Evolutionary conservation across 805 yeast genomes (phyloP).

Genomic region (Naumovozyma baii): DNA sequence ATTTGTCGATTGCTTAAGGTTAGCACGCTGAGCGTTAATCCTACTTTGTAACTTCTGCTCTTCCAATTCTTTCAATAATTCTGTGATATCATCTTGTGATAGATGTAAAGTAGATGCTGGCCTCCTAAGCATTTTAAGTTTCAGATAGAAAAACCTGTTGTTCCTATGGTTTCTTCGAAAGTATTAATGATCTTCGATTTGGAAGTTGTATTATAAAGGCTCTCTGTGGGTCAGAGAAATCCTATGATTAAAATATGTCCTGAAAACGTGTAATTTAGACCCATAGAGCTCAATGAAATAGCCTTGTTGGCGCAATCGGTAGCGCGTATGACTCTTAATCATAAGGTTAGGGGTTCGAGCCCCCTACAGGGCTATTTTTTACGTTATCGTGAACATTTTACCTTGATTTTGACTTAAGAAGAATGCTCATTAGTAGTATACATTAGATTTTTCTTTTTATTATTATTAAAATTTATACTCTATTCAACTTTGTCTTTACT

Average conservation of each 20-base stretch:
- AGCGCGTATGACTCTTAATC: slow-evolving; percentile 17
- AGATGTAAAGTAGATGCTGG: slow-evolving; percentile 60
- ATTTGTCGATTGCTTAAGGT: background rate
- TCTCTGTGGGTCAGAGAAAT: too few species aligned
- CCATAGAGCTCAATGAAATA: background rate
- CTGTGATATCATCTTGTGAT: slow-evolving; percentile 54
- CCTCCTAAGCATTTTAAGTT: slow-evolving; percentile 54
- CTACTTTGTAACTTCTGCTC: slow-evolving; percentile 17
- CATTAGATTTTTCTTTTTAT: slow-evolving; percentile 3
- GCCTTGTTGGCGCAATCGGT: slow-evolving; percentile 16
- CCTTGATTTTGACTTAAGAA: too few species aligned
- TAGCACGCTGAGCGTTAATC: slow-evolving; percentile 14
- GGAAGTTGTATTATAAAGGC: too few species aligned
- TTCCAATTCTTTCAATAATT: slow-evolving; percentile 21
- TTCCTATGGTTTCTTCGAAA: too few species aligned
- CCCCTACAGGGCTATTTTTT: slow-evolving; percentile 12
- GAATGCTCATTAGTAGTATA: too few species aligned
- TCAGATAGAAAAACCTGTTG: too few species aligned
- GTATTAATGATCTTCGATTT: too few species aligned
- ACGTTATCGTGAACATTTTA: too few species aligned
- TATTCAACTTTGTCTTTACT: background rate
- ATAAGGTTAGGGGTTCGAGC: slow-evolving; percentile 18
- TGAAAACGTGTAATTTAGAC: too few species aligned
- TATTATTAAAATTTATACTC: background rate
- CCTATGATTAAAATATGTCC: too few species aligned